These are phyloP conservation scores for Curvularia eragrostidis DNA, from an alignment of 2,329 filamentous ascomycete species.

Conservation along the genomic window DNA sequence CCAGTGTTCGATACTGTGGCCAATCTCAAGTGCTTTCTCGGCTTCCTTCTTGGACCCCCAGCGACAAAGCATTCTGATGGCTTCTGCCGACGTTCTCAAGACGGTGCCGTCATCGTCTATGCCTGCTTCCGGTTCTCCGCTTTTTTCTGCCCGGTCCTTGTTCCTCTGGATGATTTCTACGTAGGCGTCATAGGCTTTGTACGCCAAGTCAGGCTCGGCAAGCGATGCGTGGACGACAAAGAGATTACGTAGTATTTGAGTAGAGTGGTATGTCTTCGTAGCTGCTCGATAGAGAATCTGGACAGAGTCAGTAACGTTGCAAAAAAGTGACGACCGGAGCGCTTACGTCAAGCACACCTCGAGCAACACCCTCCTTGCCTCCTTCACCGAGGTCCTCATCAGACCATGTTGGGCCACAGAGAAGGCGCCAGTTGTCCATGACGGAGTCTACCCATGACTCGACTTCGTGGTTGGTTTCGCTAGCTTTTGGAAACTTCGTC, in stretches of 20 bases:
- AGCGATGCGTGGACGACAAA: constrained; percentile 87
- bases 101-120: constrained; percentile 81
- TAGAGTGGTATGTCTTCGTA: constrained; percentile 94
- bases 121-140: constrained; percentile 69
- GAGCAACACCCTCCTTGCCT: constrained; percentile 76
- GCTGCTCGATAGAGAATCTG: constrained; percentile 87
- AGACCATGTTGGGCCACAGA: constrained; percentile 81
- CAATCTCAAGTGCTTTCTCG: constrained; percentile 78
- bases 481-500: constrained; percentile 82
- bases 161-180: constrained; percentile 84
- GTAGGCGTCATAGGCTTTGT: constrained; percentile 92
- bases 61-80: constrained; percentile 79
- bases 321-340: too few species aligned
- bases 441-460: constrained; percentile 82
- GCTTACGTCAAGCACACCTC: constrained; percentile 73
- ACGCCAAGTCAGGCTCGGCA: constrained; percentile 89
- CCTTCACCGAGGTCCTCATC: constrained; percentile 82
- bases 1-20: constrained; percentile 75
- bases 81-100: constrained; percentile 79
- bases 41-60: constrained; percentile 78
- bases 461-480: constrained; percentile 77
- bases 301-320: background rate
- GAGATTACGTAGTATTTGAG: constrained; percentile 81
- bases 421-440: constrained; percentile 82
- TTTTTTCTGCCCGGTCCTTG: constrained; percentile 82